Percentiles rank a stretch among this genome's conserved stretches.
These are phyloP conservation scores for Heliosperma pusillum DNA, from an alignment of 148 eudicot genomes.

Conservation along the genomic window DNA sequence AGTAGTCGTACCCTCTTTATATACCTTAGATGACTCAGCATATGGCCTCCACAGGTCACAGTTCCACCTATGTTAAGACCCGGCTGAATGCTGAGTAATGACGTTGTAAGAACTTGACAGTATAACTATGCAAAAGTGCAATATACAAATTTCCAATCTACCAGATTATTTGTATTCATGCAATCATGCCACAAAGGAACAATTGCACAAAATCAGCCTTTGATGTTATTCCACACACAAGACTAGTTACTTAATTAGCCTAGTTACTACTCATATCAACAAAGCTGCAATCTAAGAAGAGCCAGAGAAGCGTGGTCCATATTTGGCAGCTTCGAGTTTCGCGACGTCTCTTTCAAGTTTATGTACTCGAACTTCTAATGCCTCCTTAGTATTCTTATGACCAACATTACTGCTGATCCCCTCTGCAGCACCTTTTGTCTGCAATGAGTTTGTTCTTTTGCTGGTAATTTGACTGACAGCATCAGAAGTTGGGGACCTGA, in stretches of 20 bases:
- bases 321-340: conserved; percentile 6
- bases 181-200: too few relatives aligned
- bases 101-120: too few relatives aligned
- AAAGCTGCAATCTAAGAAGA: background rate
- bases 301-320: background rate
- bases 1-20: too few relatives aligned
- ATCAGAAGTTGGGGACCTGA: conserved; percentile 10
- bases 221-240: too few relatives aligned
- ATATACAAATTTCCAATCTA: too few relatives aligned
- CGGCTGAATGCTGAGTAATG: too few relatives aligned
- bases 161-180: too few relatives aligned
- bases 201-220: too few relatives aligned
- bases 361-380: conserved; percentile 7
- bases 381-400: background rate
- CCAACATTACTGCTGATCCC: background rate
- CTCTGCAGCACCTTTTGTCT: background rate
- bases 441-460: background rate
- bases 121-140: too few relatives aligned
- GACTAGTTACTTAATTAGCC: conserved; percentile 3
- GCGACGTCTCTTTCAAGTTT: conserved; percentile 20
- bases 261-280: background rate
- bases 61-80: too few relatives aligned
- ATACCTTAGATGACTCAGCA: too few relatives aligned
- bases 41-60: too few relatives aligned
- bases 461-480: conserved; percentile 12